Percentiles rank a stretch among this genome's conserved stretches.
phyloP scores from a whole-genome alignment of 305 asterid genomes.

The Fraxinus velutina region DNA sequence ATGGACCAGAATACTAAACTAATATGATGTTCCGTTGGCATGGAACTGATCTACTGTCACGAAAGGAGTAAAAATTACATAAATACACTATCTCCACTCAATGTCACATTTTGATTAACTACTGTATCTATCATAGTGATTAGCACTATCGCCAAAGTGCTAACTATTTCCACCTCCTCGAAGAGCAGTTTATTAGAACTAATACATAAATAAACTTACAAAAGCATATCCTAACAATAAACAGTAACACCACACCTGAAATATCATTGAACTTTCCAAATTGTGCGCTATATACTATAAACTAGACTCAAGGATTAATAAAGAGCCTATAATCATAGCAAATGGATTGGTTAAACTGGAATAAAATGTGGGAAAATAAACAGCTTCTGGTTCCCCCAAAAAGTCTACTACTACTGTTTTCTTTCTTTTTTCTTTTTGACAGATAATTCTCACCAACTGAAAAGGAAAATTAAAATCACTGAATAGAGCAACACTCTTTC shows the following conservation, averaged over 20 bases:
- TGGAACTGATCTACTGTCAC: not conserved
- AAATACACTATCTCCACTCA: not conserved
- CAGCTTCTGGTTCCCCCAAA: not conserved
- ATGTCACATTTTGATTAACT: not conserved
- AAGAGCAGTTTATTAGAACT: not conserved
- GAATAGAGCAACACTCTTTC: not conserved
- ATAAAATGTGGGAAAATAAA: slow-evolving; percentile 1
- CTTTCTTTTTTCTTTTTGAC: not conserved
- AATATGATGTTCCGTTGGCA: not conserved
- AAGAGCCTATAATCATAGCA: not conserved
- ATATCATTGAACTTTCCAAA: not conserved
- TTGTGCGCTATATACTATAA: not conserved
- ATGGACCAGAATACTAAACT: slow-evolving; percentile 6
- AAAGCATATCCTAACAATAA: not conserved
- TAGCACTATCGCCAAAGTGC: not conserved
- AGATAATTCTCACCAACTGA: not conserved
- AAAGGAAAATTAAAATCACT: slow-evolving; percentile 1
- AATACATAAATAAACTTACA: not conserved
- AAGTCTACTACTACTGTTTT: not conserved
- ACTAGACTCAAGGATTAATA: not conserved
- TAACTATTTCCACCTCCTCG: not conserved
- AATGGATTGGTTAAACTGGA: not conserved
- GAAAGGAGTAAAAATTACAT: slow-evolving; percentile 10
- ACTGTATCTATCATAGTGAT: not conserved
- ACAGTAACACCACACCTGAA: not conserved